Evolutionary conservation across 2,329 filamentous ascomycete species (phyloP).

Genomic region (Furcasterigmium furcatum): DNA sequence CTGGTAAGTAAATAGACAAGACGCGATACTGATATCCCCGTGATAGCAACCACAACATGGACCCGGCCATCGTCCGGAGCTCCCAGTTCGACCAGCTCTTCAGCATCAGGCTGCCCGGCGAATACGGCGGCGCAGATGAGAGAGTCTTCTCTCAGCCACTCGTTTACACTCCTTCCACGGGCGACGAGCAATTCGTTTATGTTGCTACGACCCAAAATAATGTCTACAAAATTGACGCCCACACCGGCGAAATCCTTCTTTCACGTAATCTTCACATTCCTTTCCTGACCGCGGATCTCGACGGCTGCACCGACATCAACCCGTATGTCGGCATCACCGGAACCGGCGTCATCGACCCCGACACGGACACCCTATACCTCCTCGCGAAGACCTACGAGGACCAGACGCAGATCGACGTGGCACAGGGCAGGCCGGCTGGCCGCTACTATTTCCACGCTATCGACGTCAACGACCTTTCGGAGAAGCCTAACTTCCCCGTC

Average conservation of each 20-base stretch:
- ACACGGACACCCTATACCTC: conserved; percentile 39
- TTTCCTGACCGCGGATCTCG: conserved; percentile 44
- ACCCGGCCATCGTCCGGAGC: conserved; percentile 53
- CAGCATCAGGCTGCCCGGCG: conserved; percentile 46
- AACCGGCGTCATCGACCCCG: conserved; percentile 42
- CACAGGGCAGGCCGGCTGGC: conserved; percentile 28
- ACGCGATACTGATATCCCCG: too few relatives aligned
- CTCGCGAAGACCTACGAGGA: conserved; percentile 38
- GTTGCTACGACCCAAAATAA: conserved; percentile 57
- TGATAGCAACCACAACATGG: conserved; percentile 59
- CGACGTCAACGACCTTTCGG: conserved; percentile 31
- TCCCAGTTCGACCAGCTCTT: conserved; percentile 54
- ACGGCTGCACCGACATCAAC: conserved; percentile 44
- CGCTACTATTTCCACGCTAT: conserved; percentile 34
- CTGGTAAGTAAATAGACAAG: too few relatives aligned
- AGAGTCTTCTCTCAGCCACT: conserved; percentile 50
- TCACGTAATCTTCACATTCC: conserved; percentile 45
- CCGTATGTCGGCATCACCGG: conserved; percentile 42
- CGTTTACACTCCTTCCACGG: conserved; percentile 43
- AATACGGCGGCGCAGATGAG: conserved; percentile 45
- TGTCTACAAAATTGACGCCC: conserved; percentile 52
- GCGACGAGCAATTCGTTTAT: conserved; percentile 49
- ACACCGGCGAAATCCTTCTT: conserved; percentile 47
- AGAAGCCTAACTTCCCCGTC: conserved; percentile 41
- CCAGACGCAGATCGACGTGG: conserved; percentile 20